Base-by-base conservation (phyloP, 1,284 basidiomycete genomes). In the Earliella scabrosa region DNA sequence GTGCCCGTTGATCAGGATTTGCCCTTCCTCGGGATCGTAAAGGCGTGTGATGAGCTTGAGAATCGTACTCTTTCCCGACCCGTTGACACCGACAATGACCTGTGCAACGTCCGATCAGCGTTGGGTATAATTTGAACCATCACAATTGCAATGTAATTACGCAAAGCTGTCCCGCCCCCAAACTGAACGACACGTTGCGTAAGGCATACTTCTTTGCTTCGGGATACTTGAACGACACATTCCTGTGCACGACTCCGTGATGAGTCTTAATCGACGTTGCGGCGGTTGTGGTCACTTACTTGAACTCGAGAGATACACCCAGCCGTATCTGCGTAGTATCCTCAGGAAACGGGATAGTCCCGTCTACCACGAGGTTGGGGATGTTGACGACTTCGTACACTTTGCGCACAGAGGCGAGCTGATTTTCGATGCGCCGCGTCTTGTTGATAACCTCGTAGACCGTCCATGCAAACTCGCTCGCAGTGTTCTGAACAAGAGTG, bases 11-110 rank as follows among this genome's bases (percentile, higher is more conserved):
- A 92, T 70, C 16, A 90, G 70, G 48, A 92, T 90, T 43, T 76
- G 68, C n/a, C 89, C 90, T 50, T 87, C 85, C 1, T 74, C 75
- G 1, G 83, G 79, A 61, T 92, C 89, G 60, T 91, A 88, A 38
- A 92, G 68, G 23, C 90, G 82, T 4, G 34, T 18, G 16, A 32
- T 31, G 35, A 92, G 76, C 66, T 92, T 92, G 34, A 92, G 73
- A 26, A 92, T 82, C 1, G 89, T 92, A 63, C 85, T 88, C 70
- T 92, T 92, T 0, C 89, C 89, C 0, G 86, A 87, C 5, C 90
- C 90, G 62, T 92, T 92, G 9, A 76, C 76, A 4, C 90, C 90
- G 1, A 93, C 87, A 48, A 93, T 87, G 45, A 92, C 79, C 88
- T 90, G 45, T 2, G 6, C 23, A 3, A n/a, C 0, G 20, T 16